Base-by-base conservation (phyloP, 768 basidiomycete species). In the Pleurotus sapidus region DNA sequence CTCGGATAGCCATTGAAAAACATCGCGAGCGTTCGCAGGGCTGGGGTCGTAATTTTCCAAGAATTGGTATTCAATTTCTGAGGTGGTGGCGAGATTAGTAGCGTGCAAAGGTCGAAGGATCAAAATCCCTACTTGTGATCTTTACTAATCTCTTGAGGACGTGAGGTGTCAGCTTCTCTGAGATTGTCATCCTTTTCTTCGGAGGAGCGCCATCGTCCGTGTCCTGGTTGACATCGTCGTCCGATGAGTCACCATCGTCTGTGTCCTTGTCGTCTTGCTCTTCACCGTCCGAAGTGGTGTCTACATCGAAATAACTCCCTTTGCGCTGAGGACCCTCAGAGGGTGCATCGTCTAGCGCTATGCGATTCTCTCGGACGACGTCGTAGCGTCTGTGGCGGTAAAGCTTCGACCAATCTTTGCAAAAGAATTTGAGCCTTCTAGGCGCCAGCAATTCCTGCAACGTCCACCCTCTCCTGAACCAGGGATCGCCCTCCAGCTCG, bases 391-490 rank as follows among this genome's bases (percentile, higher is more conserved):
- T 17, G 23, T 14, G 49, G 8, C 18, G 24, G 14, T 25, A 6
- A 4, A 51, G 14, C 49, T 17, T n/a, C n/a, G 49, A 30, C 49
- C 49, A 51, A 30, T 37, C 30, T 8, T 17, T 17, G n/a, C 15
- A 5, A 23, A 25, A 51, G 30, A 51, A 37, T 23, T 30, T 51
- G 25, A 39, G 24, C 20, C 30, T 23, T 34, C 11, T 17, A 5
- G 34, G 49, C 15, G 49, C 49, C 34, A 51, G n/a, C 49, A 51
- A 17, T 30, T 51, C 49, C 30, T 51, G 49, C n/a, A 51, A 17
- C 12, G 51, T 54, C 39, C 51, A 51, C 5, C 49, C 34, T 12
- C 49, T 23, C 23, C 3, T 51, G 34, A 51, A 51, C 49, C 49
- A 39, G 27, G 12, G 15, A 17, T 50, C 49, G 9, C 42, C 42